Conservation (phyloP, 176 grass and related monocot species). For the Oryza meridionalis region DNA sequence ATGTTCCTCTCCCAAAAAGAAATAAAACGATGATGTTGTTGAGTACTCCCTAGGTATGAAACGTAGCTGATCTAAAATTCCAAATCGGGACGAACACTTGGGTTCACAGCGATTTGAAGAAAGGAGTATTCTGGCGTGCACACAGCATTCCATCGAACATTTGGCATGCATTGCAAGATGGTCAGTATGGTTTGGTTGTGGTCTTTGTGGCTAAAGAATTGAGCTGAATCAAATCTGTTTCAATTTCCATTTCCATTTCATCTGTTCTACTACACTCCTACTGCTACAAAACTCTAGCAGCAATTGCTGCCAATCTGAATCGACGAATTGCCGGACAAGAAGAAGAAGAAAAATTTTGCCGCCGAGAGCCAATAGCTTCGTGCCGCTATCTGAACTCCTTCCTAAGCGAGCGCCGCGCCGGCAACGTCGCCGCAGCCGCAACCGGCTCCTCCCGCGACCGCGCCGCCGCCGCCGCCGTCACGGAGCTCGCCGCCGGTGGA, state of each 20-base stretch:
- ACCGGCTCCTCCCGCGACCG: not conserved
- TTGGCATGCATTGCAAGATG: not conserved
- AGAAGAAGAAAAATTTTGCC: not conserved
- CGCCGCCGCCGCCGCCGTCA: not conserved
- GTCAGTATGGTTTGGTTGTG: not conserved
- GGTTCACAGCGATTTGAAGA: not conserved
- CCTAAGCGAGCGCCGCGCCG: slow-evolving; percentile 17
- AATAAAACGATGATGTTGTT: too few species aligned
- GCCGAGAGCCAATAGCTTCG: not conserved
- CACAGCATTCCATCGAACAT: not conserved
- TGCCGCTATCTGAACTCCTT: slow-evolving; percentile 42
- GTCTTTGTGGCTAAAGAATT: too few species aligned
- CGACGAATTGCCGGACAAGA: not conserved
- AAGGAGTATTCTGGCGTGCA: not conserved
- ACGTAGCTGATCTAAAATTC: not conserved
- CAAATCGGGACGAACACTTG: not conserved
- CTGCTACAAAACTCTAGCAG: not conserved
- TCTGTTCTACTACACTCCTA: not conserved
- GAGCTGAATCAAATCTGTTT: not conserved
- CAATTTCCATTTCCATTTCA: not conserved
- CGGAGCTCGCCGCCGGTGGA: not conserved
- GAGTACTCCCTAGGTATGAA: too few species aligned
- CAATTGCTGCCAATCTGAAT: not conserved
- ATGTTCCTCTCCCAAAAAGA: too few species aligned
- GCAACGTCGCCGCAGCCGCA: not conserved